phyloP scores from a whole-genome alignment of 2,329 filamentous ascomycete genomes.

The Acephala macrosclerotiorum region DNA sequence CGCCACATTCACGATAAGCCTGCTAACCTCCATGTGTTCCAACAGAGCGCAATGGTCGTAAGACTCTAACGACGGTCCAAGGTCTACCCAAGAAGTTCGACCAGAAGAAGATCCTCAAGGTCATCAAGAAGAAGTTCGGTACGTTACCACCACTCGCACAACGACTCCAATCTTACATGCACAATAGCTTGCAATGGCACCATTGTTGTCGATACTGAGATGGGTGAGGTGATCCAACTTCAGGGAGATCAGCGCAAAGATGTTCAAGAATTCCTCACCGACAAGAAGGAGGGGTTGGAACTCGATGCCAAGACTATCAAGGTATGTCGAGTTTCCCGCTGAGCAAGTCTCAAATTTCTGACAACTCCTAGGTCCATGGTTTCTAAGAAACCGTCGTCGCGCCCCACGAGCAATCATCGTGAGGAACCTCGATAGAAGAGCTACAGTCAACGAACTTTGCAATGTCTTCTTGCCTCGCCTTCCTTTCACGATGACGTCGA shows the following conservation, averaged over 20 bases:
- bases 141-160: conserved; percentile 46
- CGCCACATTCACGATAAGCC: conserved; percentile 34
- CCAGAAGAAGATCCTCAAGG: conserved; percentile 99
- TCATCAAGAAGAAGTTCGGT: conserved; percentile 99
- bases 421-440: conserved; percentile 45
- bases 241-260: conserved; percentile 99
- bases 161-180: conserved; percentile 14
- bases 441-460: conserved; percentile 28
- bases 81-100: conserved; percentile 99
- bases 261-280: conserved; percentile 95
- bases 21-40: conserved; percentile 50
- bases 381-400: conserved; percentile 58
- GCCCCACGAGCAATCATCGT: conserved; percentile 41
- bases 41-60: conserved; percentile 99
- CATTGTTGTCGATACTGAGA: conserved; percentile 93
- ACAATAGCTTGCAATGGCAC: conserved; percentile 96
- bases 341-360: neutral
- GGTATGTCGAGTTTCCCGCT: conserved; percentile 54
- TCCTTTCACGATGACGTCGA: conserved; percentile 17
- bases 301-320: conserved; percentile 98
- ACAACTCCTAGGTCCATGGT: conserved; percentile 60
- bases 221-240: conserved; percentile 99
- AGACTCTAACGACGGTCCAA: conserved; percentile 99
- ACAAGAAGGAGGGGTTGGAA: conserved; percentile 94
- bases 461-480: conserved; percentile 43